Conservation (phyloP, 495 filamentous ascomycete species). For the Xylaria cubensis region DNA sequence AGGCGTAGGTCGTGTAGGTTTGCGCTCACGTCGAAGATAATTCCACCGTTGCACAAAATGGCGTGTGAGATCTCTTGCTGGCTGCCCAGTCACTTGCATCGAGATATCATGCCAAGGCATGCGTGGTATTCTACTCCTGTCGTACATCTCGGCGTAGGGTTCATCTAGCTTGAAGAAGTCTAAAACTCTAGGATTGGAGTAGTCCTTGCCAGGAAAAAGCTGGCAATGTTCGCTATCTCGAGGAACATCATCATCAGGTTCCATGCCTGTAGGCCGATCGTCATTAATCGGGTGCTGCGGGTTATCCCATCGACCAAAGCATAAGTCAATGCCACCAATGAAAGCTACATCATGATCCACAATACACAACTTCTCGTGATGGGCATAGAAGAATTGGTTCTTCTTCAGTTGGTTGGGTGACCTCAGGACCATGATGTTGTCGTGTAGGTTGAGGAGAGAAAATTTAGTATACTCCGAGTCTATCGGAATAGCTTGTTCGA, state of each 20-base stretch:
- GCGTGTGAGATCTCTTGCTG: slow-evolving; percentile 89
- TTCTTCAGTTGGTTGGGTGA: slow-evolving; percentile 98
- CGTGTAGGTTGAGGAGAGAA: slow-evolving; percentile 92
- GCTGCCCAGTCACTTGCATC: slow-evolving; percentile 98
- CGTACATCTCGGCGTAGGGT: slow-evolving; percentile 99
- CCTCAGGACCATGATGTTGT: slow-evolving; percentile 93
- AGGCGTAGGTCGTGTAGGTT: slow-evolving; percentile 91
- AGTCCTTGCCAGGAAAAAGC: slow-evolving; percentile 97
- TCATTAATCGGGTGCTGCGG: slow-evolving; percentile 89
- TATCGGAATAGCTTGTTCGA: slow-evolving; percentile 96
- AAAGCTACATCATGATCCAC: slow-evolving; percentile 97
- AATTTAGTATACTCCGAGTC: slow-evolving; percentile 99
- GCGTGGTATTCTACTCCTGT: slow-evolving; percentile 80
- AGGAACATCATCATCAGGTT: slow-evolving; percentile 69
- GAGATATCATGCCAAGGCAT: slow-evolving; percentile 99
- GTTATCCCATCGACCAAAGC: slow-evolving; percentile 97
- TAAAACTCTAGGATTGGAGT: slow-evolving; percentile 92
- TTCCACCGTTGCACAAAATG: slow-evolving; percentile 99
- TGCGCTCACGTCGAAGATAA: slow-evolving; percentile 91
- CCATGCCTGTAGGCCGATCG: slow-evolving; percentile 95
- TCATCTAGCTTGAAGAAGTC: slow-evolving; percentile 95
- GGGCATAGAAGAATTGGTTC: slow-evolving; percentile 99
- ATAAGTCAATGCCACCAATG: slow-evolving; percentile 94
- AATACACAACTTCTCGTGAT: slow-evolving; percentile 96
- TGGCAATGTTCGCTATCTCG: slow-evolving; percentile 95